Conservation (phyloP, 345 rosid species). For the Gossypium ekmanianum region DNA sequence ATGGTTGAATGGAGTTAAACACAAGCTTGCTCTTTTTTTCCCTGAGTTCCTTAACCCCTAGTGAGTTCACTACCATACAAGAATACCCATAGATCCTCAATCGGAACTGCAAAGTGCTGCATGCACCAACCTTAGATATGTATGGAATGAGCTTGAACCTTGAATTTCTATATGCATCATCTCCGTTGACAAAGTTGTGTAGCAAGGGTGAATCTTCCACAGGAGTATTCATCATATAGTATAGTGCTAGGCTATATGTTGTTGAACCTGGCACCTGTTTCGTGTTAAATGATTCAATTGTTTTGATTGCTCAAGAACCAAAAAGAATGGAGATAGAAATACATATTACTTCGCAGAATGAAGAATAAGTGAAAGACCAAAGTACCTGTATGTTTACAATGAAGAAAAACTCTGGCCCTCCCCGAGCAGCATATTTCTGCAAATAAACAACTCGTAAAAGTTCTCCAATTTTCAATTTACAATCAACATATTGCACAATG, state of each 20-base stretch:
- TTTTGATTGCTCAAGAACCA: neutral
- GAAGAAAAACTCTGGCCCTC: constrained; percentile 89
- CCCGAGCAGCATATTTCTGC: constrained; percentile 89
- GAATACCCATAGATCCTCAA: neutral
- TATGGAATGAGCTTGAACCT: constrained; percentile 97
- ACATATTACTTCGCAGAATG: constrained; percentile 5
- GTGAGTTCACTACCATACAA: constrained; percentile 1
- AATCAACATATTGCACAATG: constrained; percentile 8
- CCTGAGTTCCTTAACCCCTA: neutral
- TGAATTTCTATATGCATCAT: constrained; percentile 83
- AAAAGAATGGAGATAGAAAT: neutral
- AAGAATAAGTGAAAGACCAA: neutral
- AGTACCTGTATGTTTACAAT: constrained; percentile 82
- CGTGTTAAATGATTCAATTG: constrained; percentile 18
- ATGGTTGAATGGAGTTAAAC: neutral
- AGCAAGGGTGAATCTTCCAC: constrained; percentile 75
- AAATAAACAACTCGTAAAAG: constrained; percentile 20
- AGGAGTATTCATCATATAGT: constrained; percentile 84
- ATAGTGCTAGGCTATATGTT: constrained; percentile 74
- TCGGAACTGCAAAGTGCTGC: neutral
- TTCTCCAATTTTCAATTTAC: constrained; percentile 1
- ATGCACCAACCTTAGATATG: constrained; percentile 74
- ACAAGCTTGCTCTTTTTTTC: neutral
- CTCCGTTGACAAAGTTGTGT: constrained; percentile 72
- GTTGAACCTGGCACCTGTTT: constrained; percentile 89